Percentiles rank a stretch among this genome's conserved stretches.
phyloP scores from a whole-genome alignment of 495 filamentous ascomycete species.

The Neurospora pannonica region DNA sequence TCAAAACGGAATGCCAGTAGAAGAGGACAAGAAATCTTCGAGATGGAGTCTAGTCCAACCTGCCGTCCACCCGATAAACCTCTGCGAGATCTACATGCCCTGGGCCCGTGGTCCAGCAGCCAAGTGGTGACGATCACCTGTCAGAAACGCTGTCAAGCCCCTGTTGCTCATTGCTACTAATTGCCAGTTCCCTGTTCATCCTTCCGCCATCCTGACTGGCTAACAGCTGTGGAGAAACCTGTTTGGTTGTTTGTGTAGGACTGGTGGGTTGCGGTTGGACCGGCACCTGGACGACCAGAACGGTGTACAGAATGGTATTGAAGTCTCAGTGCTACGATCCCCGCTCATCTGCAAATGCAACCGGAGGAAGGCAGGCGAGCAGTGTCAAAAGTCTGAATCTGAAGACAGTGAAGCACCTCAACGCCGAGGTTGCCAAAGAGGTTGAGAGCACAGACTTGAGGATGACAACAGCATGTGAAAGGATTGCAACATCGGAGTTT shows the following conservation, averaged over 20 bases:
- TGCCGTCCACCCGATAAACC: not conserved
- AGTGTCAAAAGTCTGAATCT: not conserved
- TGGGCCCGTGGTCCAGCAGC: not conserved
- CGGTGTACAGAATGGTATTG: not conserved
- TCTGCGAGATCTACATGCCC: not conserved
- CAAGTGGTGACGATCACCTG: not conserved
- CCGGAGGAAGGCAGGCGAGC: not conserved
- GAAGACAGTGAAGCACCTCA: not conserved
- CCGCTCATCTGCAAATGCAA: not conserved
- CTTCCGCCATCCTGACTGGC: not conserved
- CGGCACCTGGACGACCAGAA: not conserved
- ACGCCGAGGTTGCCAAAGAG: not conserved
- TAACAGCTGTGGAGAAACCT: not conserved
- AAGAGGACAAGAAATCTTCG: not conserved
- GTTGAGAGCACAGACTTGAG: not conserved
- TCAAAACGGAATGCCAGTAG: not conserved
- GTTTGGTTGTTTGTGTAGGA: not conserved
- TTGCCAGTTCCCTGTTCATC: not conserved
- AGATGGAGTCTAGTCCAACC: not conserved
- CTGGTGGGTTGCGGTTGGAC: not conserved
- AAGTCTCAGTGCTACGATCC: not conserved
- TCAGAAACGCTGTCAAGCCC: not conserved
- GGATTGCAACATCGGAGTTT: not conserved
- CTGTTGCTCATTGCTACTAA: not conserved
- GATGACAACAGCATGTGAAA: not conserved